Evolutionary conservation across 2,329 filamentous ascomycete species (phyloP), one percentile per base, ranked within the genome.

Genomic region (Fusarium pilosicola): DNA sequence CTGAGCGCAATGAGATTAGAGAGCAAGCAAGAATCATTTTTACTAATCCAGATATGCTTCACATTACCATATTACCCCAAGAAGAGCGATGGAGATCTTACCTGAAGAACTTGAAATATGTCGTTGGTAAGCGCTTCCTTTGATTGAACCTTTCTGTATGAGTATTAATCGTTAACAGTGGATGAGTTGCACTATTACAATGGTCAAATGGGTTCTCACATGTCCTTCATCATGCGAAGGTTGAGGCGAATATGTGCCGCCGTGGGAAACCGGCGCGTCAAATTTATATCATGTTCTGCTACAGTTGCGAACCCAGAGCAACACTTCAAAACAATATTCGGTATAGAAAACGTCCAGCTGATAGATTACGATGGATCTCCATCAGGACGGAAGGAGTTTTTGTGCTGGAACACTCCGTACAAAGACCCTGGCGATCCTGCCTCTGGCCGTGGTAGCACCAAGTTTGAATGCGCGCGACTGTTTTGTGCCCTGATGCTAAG

Each of bases 391-490:
- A 98, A 98, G 80, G 96, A 98, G 78, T 98, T 98, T 65, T 80
- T 99, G 12, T 98, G 95, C 81, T 99, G 96, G 96, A 98, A 99
- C 77, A 98, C 96, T 0, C 96, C 96, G 0, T 97, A 91, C 82
- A 97, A 95, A 80, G 96, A 98, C 75, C 94, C 96, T 0, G 89
- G 88, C 2, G 96, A 98, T 81, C 93, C 95, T 14, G 90, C 93
- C 0, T 97, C 94, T 76, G 96, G 96, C 3, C 90, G 96, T 65
- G 94, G 94, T 20, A 94, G 94, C 80, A 91, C 92, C 7, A 90
- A 97, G 80, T 88, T 90, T 9, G 96, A 99, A 82, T 93, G 94
- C n/a, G 94, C 96, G 3, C 91, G 93, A 48, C 84, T 99, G 1
- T 97, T 99, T 79, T 97, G 94, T 77, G 93, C 97, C 78, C 86